Base-by-base conservation (phyloP, 1,139 yeast genomes). In the Lodderomyces orthopsilosis region DNA sequence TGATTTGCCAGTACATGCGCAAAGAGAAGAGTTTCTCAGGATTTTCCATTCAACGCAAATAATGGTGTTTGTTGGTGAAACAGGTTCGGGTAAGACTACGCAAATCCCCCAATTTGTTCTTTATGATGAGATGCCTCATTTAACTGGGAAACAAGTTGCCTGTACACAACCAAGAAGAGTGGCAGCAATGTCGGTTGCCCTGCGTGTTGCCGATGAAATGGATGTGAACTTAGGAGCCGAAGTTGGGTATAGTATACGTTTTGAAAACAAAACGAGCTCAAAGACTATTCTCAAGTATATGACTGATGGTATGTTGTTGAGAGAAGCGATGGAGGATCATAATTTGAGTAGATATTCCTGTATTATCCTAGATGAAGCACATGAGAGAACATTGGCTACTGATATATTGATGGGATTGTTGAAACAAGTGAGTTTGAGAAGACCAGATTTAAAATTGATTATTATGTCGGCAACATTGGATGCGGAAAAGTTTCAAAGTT, bases 81-180 rank as follows among this genome's bases (percentile, higher is more conserved):
- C 98, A 1, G 98, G 98, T 66, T 88, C 96, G 13, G 98, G 98
- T 75, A 91, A 91, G 62, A 91, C 98, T 21, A 91, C 98, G 1
- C 98, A 91, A 66, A 90, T 91, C 49, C 97, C 98, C 3, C 98
- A 91, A 65, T 91, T 90, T 68, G 97, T 93, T 24, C 74, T 91
- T 38, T 90, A 83, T 53, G 98, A 93, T 61, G 98, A 90, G 55
- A 80, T 94, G 65, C 95, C 95, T 24, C 95, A 87, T 51, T 67
- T 86, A 46, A 68, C 71, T 40, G 93, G 94, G 2, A 81, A 80
- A 30, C 89, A 84, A 61, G 88, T 91, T 41, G 97, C 96, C 1
- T 91, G 97, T 81, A 91, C 98, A 0, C 98, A 91, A 69, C 98
- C 98, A 15, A 81, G 98, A 66, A 80, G 98, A 68, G 98, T 91